Evolutionary conservation across 1,284 basidiomycete species (phyloP).

Genomic region (Marasmius fiardii): DNA sequence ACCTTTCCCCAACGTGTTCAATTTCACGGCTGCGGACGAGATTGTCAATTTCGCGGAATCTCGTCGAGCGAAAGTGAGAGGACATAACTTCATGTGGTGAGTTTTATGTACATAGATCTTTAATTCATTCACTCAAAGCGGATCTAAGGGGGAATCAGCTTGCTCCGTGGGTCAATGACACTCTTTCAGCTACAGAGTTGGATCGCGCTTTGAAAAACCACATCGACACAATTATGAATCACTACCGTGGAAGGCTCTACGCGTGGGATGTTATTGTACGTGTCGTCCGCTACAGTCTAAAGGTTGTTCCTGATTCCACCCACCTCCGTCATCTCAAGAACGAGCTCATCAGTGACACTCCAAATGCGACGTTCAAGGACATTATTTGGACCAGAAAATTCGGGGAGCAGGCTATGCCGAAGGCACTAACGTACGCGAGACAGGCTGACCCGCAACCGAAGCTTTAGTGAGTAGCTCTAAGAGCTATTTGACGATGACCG

Average conservation of each 20-base stretch:
- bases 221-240: not conserved
- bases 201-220: not conserved
- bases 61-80: constrained; percentile 40
- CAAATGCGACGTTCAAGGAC: constrained; percentile 32
- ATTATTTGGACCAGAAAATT: constrained; percentile 35
- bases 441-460: constrained; percentile 38
- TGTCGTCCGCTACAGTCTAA: not conserved
- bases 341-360: constrained; percentile 56
- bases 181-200: not conserved
- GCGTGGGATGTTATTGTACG: not conserved
- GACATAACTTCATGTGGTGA: constrained; percentile 15
- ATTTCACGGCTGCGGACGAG: constrained; percentile 41
- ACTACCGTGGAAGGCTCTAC: not conserved
- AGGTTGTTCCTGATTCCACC: no score
- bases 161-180: not conserved
- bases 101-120: no score
- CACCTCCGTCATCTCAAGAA: no score
- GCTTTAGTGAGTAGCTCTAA: constrained; percentile 30
- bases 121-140: not conserved
- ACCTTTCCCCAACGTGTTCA: constrained; percentile 44
- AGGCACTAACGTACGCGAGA: constrained; percentile 37
- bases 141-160: not conserved
- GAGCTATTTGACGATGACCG: constrained; percentile 9
- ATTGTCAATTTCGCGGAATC: constrained; percentile 42
- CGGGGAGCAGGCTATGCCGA: constrained; percentile 13